phyloP scores from a whole-genome alignment of 768 basidiomycete genomes.

The Sarcomyxa edulis region DNA sequence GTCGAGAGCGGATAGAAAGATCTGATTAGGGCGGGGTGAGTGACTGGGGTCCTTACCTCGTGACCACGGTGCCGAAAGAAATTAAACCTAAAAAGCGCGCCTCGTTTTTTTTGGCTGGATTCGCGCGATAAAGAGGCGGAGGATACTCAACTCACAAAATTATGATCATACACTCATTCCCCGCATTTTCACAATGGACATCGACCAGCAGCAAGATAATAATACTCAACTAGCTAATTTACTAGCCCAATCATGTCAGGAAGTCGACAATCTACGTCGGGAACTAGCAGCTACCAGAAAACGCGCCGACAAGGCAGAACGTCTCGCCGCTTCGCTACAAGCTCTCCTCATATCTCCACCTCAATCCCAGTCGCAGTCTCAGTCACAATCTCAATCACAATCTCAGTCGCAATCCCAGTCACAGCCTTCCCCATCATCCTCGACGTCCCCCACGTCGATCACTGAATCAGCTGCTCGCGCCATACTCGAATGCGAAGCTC shows the following conservation, averaged over 20 bases:
- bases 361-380: neutral
- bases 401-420: neutral
- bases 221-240: slow-evolving; percentile 54
- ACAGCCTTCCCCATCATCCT: slow-evolving; percentile 11
- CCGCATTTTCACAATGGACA: too few relatives aligned
- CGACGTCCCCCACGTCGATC: slow-evolving; percentile 13
- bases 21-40: too few relatives aligned
- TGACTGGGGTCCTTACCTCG: too few relatives aligned
- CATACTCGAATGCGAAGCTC: slow-evolving; percentile 42
- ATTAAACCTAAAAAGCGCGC: too few relatives aligned
- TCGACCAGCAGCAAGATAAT: too few relatives aligned
- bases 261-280: slow-evolving; percentile 43
- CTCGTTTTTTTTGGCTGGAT: too few relatives aligned
- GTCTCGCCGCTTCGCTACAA: slow-evolving; percentile 26
- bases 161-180: too few relatives aligned
- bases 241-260: slow-evolving; percentile 48
- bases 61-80: too few relatives aligned
- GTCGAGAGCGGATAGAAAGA: too few relatives aligned
- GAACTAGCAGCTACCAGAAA: slow-evolving; percentile 37
- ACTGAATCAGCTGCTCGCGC: slow-evolving; percentile 12
- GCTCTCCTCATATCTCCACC: too few relatives aligned
- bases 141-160: too few relatives aligned
- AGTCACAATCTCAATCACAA: slow-evolving; percentile 11
- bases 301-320: slow-evolving; percentile 53
- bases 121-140: too few relatives aligned